Percentiles rank a stretch among this genome's conserved stretches.
Conservation (phyloP, 1,284 basidiomycete species). For the Naganishia sp. region DNA sequence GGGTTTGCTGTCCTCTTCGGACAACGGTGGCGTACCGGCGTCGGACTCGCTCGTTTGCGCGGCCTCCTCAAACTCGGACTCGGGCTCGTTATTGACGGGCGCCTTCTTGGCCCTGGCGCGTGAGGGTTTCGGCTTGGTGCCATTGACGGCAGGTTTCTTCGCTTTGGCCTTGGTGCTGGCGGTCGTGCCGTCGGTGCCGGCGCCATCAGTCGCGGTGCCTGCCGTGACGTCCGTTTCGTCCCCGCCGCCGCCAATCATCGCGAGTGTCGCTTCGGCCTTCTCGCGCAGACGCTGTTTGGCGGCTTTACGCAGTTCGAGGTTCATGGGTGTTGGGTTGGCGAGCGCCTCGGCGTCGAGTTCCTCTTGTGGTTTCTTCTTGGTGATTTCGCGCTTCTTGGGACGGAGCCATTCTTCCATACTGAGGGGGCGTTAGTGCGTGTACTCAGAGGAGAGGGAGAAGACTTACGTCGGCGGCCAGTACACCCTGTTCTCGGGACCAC, state of each 20-base stretch:
- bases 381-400: constrained; percentile 34
- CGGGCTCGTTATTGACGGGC: constrained; percentile 6
- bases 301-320: constrained; percentile 30
- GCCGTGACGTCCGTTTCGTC: constrained; percentile 17
- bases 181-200: constrained; percentile 9
- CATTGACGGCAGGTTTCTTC: constrained; percentile 5
- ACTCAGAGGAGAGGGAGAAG: not conserved
- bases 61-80: constrained; percentile 15
- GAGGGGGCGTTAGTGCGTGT: not conserved
- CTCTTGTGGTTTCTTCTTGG: constrained; percentile 28
- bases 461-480: constrained; percentile 34
- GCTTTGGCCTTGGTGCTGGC: constrained; percentile 7
- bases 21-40: not conserved
- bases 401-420: constrained; percentile 35
- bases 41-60: constrained; percentile 8
- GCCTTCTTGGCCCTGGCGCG: constrained; percentile 9
- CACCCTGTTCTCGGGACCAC: constrained; percentile 29
- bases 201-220: constrained; percentile 1
- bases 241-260: constrained; percentile 1
- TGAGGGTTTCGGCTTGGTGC: constrained; percentile 1
- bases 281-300: constrained; percentile 18
- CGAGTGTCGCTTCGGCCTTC: constrained; percentile 18
- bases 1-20: not conserved
- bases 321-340: constrained; percentile 33
- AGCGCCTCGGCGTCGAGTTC: constrained; percentile 27